phyloP scores from a whole-genome alignment of 768 basidiomycete genomes.

The Hemileccinum rubropunctum region DNA sequence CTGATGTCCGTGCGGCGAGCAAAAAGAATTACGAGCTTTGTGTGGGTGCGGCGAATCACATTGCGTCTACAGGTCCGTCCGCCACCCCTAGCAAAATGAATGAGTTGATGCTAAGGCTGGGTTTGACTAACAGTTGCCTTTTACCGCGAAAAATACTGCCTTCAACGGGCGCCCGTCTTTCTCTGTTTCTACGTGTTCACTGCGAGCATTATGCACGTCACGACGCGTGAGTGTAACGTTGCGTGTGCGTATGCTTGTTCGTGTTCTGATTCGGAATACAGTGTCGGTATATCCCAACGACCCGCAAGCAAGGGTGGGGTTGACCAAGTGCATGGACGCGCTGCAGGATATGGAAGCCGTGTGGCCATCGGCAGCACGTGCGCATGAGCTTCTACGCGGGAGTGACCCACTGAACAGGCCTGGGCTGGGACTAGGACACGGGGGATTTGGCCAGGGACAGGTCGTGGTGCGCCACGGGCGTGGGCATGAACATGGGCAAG shows the following conservation, averaged over 20 bases:
- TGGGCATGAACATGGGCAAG: constrained; percentile 14
- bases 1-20: constrained; percentile 50
- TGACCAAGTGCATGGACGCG: constrained; percentile 64
- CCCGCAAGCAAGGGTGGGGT: constrained; percentile 64
- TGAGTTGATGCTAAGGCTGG: background rate
- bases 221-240: constrained; percentile 49
- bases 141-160: constrained; percentile 61
- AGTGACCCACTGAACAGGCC: constrained; percentile 38
- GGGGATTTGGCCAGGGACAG: no score
- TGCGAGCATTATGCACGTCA: constrained; percentile 77
- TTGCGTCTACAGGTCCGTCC: constrained; percentile 60
- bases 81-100: background rate
- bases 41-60: constrained; percentile 74
- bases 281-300: constrained; percentile 65
- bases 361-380: constrained; percentile 78
- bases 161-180: constrained; percentile 64
- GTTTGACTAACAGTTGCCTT: constrained; percentile 40
- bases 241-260: background rate
- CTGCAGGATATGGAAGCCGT: constrained; percentile 62
- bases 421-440: background rate
- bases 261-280: background rate
- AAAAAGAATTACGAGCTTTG: constrained; percentile 73
- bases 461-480: no score
- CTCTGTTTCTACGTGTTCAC: constrained; percentile 79
- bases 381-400: constrained; percentile 68